phyloP scores from a whole-genome alignment of 345 rosid species.

The Psidium guajava region DNA sequence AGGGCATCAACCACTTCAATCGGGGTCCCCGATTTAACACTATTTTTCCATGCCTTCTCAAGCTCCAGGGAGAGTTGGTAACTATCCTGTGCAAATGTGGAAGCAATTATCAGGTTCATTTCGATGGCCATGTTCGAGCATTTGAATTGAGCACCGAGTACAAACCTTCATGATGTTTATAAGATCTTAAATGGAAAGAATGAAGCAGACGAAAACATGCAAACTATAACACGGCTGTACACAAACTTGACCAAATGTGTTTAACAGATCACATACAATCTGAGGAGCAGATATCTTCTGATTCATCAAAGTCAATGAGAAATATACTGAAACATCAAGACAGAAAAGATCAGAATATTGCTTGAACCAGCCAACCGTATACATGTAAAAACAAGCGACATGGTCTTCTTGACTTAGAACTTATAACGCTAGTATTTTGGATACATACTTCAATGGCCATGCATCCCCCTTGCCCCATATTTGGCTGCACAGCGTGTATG shows the following conservation, averaged over 20 bases:
- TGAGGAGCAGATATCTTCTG: neutral
- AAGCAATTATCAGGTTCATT: neutral
- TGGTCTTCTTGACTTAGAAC: neutral
- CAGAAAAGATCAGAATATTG: neutral
- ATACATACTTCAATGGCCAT: slow-evolving; percentile 91
- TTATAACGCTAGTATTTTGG: neutral
- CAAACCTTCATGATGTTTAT: neutral
- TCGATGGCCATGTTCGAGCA: neutral
- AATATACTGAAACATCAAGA: neutral
- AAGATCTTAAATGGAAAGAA: neutral
- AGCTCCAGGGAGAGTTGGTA: slow-evolving; percentile 79
- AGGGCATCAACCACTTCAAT: slow-evolving; percentile 59
- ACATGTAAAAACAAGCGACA: neutral
- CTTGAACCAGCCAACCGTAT: neutral
- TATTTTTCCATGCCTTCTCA: slow-evolving; percentile 57
- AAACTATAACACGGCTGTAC: neutral
- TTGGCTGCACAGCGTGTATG: slow-evolving; percentile 94
- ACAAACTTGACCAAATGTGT: neutral
- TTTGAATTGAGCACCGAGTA: neutral
- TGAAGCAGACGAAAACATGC: neutral
- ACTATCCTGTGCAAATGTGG: slow-evolving; percentile 49
- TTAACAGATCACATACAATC: neutral
- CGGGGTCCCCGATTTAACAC: slow-evolving; percentile 38
- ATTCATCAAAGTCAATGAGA: neutral
- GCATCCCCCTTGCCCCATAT: slow-evolving; percentile 92